These are phyloP conservation scores for Quercus gilva DNA, from an alignment of 306 rosid species.

Conservation along the genomic window DNA sequence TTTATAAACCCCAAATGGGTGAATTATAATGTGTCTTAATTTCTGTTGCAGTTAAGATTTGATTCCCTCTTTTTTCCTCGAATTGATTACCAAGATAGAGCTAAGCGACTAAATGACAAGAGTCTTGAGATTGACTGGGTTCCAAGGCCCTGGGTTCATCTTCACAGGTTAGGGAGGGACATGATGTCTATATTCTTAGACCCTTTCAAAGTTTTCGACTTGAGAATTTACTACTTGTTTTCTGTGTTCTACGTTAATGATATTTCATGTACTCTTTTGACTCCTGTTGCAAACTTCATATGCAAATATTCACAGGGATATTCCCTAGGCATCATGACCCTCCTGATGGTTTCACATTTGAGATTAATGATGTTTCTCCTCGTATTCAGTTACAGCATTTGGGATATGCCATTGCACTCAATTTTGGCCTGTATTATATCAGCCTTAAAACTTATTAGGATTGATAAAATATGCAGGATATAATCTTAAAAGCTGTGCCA, in stretches of 20 bases:
- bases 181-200: slow-evolving; percentile 4
- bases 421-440: background rate
- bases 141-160: slow-evolving; percentile 74
- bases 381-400: slow-evolving; percentile 46
- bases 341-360: slow-evolving; percentile 81
- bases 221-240: background rate
- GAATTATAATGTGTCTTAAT: slow-evolving; percentile 4
- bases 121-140: slow-evolving; percentile 74
- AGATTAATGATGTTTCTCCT: slow-evolving; percentile 72
- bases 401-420: background rate
- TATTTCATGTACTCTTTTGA: background rate
- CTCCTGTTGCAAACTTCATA: slow-evolving; percentile 15
- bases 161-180: slow-evolving; percentile 48
- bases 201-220: background rate
- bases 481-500: background rate
- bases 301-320: slow-evolving; percentile 77
- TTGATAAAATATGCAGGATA: background rate
- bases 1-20: background rate
- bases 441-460: background rate
- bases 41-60: slow-evolving; percentile 71
- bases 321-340: slow-evolving; percentile 82
- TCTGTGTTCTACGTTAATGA: background rate
- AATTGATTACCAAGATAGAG: slow-evolving; percentile 84
- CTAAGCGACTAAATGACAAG: slow-evolving; percentile 58
- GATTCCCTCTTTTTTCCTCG: slow-evolving; percentile 76